Evolutionary conservation across 2,329 filamentous ascomycete genomes (phyloP), one percentile per base, ranked within the genome.

Genomic region (Stagonosporopsis chrysanthemi): DNA sequence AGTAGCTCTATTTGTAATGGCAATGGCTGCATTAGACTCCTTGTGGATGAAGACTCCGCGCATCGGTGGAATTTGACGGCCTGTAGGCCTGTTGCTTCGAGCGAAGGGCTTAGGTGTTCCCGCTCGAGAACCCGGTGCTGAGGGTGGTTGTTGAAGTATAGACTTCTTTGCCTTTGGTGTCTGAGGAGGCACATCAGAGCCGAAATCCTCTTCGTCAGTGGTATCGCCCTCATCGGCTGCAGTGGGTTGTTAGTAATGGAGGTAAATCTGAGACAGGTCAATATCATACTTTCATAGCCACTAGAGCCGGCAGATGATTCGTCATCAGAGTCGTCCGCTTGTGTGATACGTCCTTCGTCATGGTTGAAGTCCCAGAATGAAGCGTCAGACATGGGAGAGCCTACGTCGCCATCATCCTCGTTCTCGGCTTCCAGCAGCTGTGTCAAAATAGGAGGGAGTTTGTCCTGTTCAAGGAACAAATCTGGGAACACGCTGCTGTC

Each of bases 401-500:
- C 60, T 22, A 82, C 85, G 56, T 82, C 86, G 33, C 71, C 65
- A 36, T 77, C 72, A 43, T 71, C 69, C 52, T 76, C 71, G 54
- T 71, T 65, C 26, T 75, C 73, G 61, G 85, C 83, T 71, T 92
- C 89, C 62, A 93, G 89, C 77, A 91, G 87, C 39, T 86, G 84
- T 62, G 89, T 88, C 69, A 94, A 87, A 48, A 83, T 83, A 6
- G 89, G 88, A 66, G 92, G 90, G 5, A 94, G 81, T 15, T 85
- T 83, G 69, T 86, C 89, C 75, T 92, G 89, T 46, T 90, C 86
- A 54, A 93, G 82, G 74, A 94, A 94, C 57, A 94, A 87, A 71
- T 92, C 87, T 1, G 90, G 89, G 60, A 91, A 91, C 62, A 92
- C 85, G 61, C 86, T 85, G 58, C 85, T 83, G 61, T 87, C 84